Conservation (phyloP, 2,329 filamentous ascomycete species). For the Fusarium buxicola region DNA sequence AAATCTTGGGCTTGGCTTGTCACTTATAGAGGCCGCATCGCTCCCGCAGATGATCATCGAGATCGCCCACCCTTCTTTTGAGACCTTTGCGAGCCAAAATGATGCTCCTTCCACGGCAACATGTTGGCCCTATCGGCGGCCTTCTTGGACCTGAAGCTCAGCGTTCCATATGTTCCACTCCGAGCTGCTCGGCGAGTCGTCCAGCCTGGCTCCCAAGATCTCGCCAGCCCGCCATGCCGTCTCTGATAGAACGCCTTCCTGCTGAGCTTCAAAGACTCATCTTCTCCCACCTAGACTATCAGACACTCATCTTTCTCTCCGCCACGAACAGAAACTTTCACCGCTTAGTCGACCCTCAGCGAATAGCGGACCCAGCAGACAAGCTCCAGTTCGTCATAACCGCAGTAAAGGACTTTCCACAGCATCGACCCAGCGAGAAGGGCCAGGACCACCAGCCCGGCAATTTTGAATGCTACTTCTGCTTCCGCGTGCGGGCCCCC, state of each 20-base stretch:
- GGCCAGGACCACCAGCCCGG: constrained; percentile 53
- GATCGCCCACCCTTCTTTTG: constrained; percentile 27
- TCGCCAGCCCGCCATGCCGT: constrained; percentile 35
- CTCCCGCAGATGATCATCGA: constrained; percentile 43
- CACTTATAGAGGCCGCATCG: constrained; percentile 42
- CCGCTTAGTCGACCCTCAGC: constrained; percentile 48
- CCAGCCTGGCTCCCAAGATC: constrained; percentile 22
- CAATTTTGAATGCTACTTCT: constrained; percentile 58
- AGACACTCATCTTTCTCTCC: constrained; percentile 55
- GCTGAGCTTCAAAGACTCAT: constrained; percentile 50
- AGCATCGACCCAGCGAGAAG: constrained; percentile 54
- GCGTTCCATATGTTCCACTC: constrained; percentile 20
- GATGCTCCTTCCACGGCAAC: constrained; percentile 46
- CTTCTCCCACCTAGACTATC: constrained; percentile 53
- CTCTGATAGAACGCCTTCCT: constrained; percentile 51
- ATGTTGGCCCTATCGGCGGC: constrained; percentile 22
- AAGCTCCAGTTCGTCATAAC: constrained; percentile 57
- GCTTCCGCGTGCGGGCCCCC: constrained; percentile 55
- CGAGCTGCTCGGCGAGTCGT: constrained; percentile 19
- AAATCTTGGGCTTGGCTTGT: constrained; percentile 15
- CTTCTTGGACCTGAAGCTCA: constrained; percentile 28
- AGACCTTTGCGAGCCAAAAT: constrained; percentile 33
- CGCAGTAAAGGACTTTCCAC: constrained; percentile 55
- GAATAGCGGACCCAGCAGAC: constrained; percentile 51
- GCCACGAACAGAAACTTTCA: constrained; percentile 52